phyloP scores from a whole-genome alignment of 1,284 basidiomycete species.

The Malassezia yamatoensis region DNA sequence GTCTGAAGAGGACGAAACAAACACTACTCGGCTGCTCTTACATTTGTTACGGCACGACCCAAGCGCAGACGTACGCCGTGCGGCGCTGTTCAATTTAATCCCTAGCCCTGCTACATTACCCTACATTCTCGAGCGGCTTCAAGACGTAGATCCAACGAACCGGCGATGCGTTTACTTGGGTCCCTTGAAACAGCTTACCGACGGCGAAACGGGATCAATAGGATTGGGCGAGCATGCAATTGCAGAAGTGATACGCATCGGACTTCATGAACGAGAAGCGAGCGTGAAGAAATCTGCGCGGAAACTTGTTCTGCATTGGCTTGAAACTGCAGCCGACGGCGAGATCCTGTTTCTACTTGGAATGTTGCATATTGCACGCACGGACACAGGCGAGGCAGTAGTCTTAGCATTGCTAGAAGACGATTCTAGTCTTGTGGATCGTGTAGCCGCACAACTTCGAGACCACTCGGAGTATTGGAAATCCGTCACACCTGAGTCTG shows the following conservation, averaged over 20 bases:
- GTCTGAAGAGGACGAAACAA: conserved; percentile 48
- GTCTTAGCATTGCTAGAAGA: conserved; percentile 59
- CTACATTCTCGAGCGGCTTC: conserved; percentile 65
- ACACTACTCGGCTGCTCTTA: conserved; percentile 63
- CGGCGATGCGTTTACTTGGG: conserved; percentile 70
- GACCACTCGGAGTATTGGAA: conserved; percentile 67
- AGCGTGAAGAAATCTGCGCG: conserved; percentile 69
- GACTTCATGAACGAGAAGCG: conserved; percentile 76
- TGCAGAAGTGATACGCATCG: conserved; percentile 52
- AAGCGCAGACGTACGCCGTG: conserved; percentile 67
- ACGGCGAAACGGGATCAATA: conserved; percentile 20
- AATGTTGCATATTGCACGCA: conserved; percentile 57
- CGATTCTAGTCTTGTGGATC: conserved; percentile 57
- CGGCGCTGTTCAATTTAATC: conserved; percentile 70
- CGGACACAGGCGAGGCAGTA: conserved; percentile 59
- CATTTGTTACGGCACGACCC: conserved; percentile 64
- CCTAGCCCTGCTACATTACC: conserved; percentile 57
- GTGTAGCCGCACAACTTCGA: conserved; percentile 55
- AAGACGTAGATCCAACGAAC: conserved; percentile 72
- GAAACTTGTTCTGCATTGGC: conserved; percentile 49
- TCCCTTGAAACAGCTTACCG: conserved; percentile 24
- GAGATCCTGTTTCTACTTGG: conserved; percentile 54
- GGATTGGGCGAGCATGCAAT: conserved; percentile 27
- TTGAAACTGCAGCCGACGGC: conserved; percentile 25
- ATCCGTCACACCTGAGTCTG: conserved; percentile 65